phyloP scores from a whole-genome alignment of 2,329 filamentous ascomycete genomes.

The Beauveria pseudobassiana region DNA sequence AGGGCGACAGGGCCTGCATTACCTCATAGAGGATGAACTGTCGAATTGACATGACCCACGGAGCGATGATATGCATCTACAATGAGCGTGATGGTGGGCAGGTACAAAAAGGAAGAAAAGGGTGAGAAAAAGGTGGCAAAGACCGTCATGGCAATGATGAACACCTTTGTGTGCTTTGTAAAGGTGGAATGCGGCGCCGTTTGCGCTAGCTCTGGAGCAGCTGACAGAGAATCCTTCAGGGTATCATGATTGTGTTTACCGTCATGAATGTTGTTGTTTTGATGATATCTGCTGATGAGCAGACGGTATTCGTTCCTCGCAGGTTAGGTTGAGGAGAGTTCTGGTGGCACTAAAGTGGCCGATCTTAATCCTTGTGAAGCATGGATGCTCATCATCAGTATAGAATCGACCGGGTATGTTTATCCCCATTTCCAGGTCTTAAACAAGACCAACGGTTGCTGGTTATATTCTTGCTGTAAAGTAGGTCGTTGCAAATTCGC shows the following conservation, averaged over 20 bases:
- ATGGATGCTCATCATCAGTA: background rate
- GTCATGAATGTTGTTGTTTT: background rate
- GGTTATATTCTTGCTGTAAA: background rate
- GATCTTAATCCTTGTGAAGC: background rate
- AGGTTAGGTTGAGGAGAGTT: background rate
- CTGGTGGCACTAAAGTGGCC: background rate
- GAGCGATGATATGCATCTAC: too few species aligned
- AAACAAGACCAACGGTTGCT: background rate
- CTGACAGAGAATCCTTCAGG: too few species aligned
- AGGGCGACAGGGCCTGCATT: too few species aligned
- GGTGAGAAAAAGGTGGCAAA: slow-evolving; percentile 9
- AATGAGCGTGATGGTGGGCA: too few species aligned
- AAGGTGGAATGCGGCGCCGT: slow-evolving; percentile 18
- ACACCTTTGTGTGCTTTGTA: slow-evolving; percentile 18
- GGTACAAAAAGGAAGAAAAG: too few species aligned
- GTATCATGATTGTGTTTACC: too few species aligned
- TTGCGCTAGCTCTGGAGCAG: background rate
- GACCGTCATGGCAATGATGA: slow-evolving; percentile 22
- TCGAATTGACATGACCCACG: too few species aligned
- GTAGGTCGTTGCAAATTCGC: too few species aligned
- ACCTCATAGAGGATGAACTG: too few species aligned
- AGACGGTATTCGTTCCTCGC: background rate
- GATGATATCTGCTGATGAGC: background rate
- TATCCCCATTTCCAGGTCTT: too few species aligned
- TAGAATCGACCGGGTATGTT: background rate